Percentiles rank a stretch among this genome's conserved stretches.
These are phyloP conservation scores for Paramarasmius palmivorus DNA, from an alignment of 1,284 basidiomycete genomes.

Conservation along the genomic window DNA sequence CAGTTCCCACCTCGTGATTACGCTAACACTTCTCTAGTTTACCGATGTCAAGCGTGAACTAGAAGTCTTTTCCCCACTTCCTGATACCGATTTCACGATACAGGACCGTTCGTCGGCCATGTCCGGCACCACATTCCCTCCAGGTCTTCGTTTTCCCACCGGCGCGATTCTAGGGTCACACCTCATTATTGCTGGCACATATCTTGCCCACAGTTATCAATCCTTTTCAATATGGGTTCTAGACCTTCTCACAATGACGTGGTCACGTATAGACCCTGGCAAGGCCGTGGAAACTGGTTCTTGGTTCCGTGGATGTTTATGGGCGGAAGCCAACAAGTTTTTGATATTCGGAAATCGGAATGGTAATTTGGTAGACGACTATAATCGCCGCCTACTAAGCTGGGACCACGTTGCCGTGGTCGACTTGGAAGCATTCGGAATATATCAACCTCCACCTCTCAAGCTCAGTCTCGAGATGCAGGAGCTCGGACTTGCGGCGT, in stretches of 20 bases:
- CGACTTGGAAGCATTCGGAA: slow-evolving; percentile 90
- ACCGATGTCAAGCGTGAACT: slow-evolving; percentile 93
- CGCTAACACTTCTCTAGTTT: slow-evolving; percentile 52
- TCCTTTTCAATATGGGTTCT: slow-evolving; percentile 91
- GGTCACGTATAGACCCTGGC: slow-evolving; percentile 85
- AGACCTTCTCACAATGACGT: slow-evolving; percentile 76
- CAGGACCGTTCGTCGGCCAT: slow-evolving; percentile 76
- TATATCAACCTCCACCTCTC: slow-evolving; percentile 84
- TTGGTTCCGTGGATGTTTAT: slow-evolving; percentile 87
- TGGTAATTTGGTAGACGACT: slow-evolving; percentile 88
- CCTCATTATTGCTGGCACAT: slow-evolving; percentile 87
- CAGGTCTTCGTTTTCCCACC: slow-evolving; percentile 91
- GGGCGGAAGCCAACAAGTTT: slow-evolving; percentile 79
- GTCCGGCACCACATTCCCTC: slow-evolving; percentile 78
- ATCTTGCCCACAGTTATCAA: slow-evolving; percentile 86
- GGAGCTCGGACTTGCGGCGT: slow-evolving; percentile 73
- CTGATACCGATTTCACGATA: slow-evolving; percentile 70
- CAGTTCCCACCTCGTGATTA: slow-evolving; percentile 6
- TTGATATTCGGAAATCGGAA: slow-evolving; percentile 88
- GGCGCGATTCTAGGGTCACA: slow-evolving; percentile 87
- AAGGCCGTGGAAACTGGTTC: slow-evolving; percentile 78
- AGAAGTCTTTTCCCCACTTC: slow-evolving; percentile 80
- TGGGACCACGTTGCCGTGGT: slow-evolving; percentile 91
- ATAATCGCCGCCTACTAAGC: slow-evolving; percentile 85
- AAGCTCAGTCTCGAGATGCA: slow-evolving; percentile 72